These are phyloP conservation scores for Eucalyptus melliodora DNA, from an alignment of 345 rosid genomes.

Conservation along the genomic window DNA sequence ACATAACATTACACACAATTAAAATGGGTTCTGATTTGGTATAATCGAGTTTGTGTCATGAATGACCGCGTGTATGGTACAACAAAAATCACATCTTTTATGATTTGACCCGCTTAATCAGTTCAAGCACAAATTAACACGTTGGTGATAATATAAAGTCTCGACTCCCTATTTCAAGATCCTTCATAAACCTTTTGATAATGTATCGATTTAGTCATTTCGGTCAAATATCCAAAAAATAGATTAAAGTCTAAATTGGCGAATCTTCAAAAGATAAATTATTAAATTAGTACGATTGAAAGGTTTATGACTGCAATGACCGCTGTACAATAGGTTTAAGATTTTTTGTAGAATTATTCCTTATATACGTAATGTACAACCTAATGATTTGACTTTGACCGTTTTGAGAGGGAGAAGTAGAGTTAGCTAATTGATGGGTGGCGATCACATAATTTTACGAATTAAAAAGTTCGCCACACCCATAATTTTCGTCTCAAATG, in stretches of 20 bases:
- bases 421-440: neutral
- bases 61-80: neutral
- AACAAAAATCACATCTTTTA: neutral
- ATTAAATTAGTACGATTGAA: accelerated
- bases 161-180: neutral
- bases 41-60: neutral
- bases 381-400: neutral
- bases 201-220: neutral
- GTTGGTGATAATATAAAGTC: neutral
- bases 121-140: neutral
- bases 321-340: accelerated
- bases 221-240: neutral
- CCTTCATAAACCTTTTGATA: neutral
- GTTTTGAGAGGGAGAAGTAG: neutral
- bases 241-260: neutral
- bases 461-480: neutral
- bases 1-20: neutral
- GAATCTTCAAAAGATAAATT: no score
- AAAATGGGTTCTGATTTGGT: neutral
- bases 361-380: neutral
- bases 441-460: neutral
- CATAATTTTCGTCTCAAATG: neutral
- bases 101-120: neutral
- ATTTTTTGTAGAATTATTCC: neutral
- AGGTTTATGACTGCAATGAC: neutral